Evolutionary conservation across 2,329 filamentous ascomycete genomes (phyloP).

Genomic region (Drechslera avenae): DNA sequence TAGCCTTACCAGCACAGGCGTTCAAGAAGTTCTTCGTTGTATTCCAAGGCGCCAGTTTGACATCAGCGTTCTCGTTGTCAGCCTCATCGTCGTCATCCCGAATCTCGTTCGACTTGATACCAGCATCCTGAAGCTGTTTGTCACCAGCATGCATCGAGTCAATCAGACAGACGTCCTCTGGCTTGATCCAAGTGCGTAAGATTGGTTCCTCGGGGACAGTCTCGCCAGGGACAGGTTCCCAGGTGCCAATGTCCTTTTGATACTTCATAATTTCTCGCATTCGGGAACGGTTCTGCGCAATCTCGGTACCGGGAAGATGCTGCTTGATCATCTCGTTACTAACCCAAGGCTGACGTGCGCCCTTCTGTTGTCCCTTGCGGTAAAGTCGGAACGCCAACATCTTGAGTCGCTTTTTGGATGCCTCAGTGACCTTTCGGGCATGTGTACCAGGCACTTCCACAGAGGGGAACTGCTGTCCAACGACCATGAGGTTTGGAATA

Average conservation of each 20-base stretch:
- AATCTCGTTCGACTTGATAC: conserved; percentile 73
- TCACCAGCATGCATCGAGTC: conserved; percentile 97
- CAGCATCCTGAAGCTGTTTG: conserved; percentile 88
- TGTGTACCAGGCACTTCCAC: conserved; percentile 93
- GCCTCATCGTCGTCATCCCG: conserved; percentile 66
- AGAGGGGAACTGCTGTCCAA: conserved; percentile 90
- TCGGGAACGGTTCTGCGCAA: conserved; percentile 94
- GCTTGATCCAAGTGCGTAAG: conserved; percentile 87
- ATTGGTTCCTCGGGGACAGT: conserved; percentile 77
- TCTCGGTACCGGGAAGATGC: conserved; percentile 90
- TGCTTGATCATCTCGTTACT: conserved; percentile 66
- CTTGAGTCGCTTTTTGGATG: conserved; percentile 94
- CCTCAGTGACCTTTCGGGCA: conserved; percentile 92
- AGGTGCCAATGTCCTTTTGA: conserved; percentile 84
- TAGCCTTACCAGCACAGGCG: conserved; percentile 91
- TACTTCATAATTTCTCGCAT: conserved; percentile 96
- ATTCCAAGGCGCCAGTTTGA: conserved; percentile 93
- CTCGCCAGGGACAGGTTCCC: conserved; percentile 73
- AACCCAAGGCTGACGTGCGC: conserved; percentile 79
- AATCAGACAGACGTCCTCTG: conserved; percentile 91
- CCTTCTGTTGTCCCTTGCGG: conserved; percentile 71
- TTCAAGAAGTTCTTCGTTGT: conserved; percentile 96
- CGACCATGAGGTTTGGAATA: conserved; percentile 87
- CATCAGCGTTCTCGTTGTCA: conserved; percentile 76
- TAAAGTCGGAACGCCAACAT: conserved; percentile 94